A percentile compares a stretch with the other conserved stretches of the same genome.
Evolutionary conservation across 495 filamentous ascomycete genomes (phyloP).

Genomic region (Aspergillus bridgeri): DNA sequence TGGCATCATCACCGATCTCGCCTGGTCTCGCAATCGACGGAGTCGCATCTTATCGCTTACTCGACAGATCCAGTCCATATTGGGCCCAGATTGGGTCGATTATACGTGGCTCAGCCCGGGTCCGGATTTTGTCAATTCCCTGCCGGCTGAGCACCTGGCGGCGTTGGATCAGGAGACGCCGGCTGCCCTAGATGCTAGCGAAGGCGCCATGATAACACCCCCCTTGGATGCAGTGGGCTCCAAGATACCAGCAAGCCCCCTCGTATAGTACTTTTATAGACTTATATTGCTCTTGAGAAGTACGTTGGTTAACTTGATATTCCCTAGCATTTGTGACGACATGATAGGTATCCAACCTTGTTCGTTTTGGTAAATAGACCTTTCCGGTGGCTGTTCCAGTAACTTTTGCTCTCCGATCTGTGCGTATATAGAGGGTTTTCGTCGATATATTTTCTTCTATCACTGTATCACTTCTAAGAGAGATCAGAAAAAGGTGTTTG

Average conservation of each 20-base stretch:
- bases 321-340: not conserved
- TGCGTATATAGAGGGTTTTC: not conserved
- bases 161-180: slow-evolving; percentile 10
- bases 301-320: no score
- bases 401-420: not conserved
- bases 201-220: slow-evolving; percentile 27
- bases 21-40: slow-evolving; percentile 58
- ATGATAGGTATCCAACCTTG: not conserved
- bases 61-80: slow-evolving; percentile 57
- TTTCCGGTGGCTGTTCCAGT: not conserved
- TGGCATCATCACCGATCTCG: slow-evolving; percentile 46
- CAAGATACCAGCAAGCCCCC: slow-evolving; percentile 10
- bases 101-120: slow-evolving; percentile 69
- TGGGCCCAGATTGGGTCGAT: slow-evolving; percentile 65
- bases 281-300: not conserved
- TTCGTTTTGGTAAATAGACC: not conserved
- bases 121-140: slow-evolving; percentile 57
- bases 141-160: slow-evolving; percentile 32
- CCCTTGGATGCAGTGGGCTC: slow-evolving; percentile 27
- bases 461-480: not conserved
- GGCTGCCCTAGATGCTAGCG: not conserved
- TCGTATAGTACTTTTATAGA: slow-evolving; percentile 3
- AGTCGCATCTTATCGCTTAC: slow-evolving; percentile 58
- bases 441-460: no score
- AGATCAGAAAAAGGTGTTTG: no score